These are phyloP conservation scores for Drechslerella coelobrocha DNA, from an alignment of 2,329 filamentous ascomycete species.

Conservation along the genomic window DNA sequence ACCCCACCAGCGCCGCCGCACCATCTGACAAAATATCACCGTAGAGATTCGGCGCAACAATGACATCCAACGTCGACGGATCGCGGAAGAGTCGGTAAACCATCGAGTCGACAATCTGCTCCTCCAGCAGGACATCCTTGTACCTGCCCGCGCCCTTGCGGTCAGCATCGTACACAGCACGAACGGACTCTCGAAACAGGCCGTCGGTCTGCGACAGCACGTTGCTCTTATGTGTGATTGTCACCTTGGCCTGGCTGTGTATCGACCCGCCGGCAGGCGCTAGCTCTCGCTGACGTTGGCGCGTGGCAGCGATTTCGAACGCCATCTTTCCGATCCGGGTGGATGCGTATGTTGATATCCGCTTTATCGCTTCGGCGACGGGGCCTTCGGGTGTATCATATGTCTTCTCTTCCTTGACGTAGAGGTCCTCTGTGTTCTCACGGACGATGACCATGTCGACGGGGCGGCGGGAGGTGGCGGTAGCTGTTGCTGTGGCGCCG, in stretches of 20 bases:
- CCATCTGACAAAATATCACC: constrained; percentile 96
- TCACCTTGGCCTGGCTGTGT: constrained; percentile 58
- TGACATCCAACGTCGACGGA: constrained; percentile 93
- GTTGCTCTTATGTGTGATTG: constrained; percentile 98
- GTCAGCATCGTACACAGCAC: constrained; percentile 65
- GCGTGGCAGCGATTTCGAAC: constrained; percentile 87
- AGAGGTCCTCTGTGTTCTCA: constrained; percentile 96
- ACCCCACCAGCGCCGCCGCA: constrained; percentile 90
- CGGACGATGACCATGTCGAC: constrained; percentile 98
- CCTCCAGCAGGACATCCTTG: constrained; percentile 74
- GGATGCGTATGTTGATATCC: constrained; percentile 85
- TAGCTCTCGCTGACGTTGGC: constrained; percentile 77
- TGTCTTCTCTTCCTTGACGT: constrained; percentile 91
- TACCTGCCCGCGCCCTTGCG: constrained; percentile 64
- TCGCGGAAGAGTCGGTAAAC: constrained; percentile 99
- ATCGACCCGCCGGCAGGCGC: constrained; percentile 27
- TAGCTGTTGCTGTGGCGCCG: constrained; percentile 64
- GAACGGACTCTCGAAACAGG: constrained; percentile 83
- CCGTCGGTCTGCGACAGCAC: constrained; percentile 96
- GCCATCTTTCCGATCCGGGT: constrained; percentile 90
- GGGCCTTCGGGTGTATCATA: constrained; percentile 74
- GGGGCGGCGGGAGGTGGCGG: constrained; percentile 65
- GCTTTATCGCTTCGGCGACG: constrained; percentile 96
- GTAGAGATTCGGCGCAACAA: constrained; percentile 96
- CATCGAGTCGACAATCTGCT: constrained; percentile 99